Evolutionary conservation across 176 grass and related monocot genomes (phyloP), one percentile per base, ranked within the genome.

Genomic region (Oryza glaberrima): DNA sequence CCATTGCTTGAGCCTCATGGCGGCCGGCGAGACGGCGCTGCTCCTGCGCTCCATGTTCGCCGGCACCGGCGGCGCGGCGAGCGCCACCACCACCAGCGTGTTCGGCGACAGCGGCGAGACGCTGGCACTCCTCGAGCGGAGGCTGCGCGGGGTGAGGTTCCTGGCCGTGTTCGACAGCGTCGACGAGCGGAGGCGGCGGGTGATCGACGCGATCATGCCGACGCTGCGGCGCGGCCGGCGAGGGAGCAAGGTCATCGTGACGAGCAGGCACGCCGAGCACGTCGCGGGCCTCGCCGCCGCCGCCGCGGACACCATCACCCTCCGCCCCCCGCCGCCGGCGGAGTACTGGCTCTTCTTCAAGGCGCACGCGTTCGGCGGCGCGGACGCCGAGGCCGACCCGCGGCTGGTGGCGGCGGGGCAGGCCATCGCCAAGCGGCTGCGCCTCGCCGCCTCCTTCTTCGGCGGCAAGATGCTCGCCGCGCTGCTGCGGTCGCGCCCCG

Each of bases 121-220:
- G 35, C 23, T 45, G 38, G 22, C 36, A 2, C 83, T 85, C 7
- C 75, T 78, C 25, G 66, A 20, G 54, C 69, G 49, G 65, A 7
- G 15, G 36, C 75, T 85, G 22, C 66, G 7, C 25, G 38, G 83
- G 2, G 51, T 63, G 66, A 77, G 36, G 75, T 69, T 85, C 38
- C 36, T 85, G 11, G 75, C 49, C 36, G 83, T 85, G 66, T 85
- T 85, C 23, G 83, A 78, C 83, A 78, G 63, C 49, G 83, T 78
- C 9, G 51, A 85, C 83, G 0, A 1, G 38, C 36, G 51, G 17
- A 58, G 6, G 46, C 70, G 12, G 23, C 74, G 28, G n/a, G 83
- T 77, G 38, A 30, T 85, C 0, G 52, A 85, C 36, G 75, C 40
- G 17, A 85, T 85, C 83, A 79, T 72, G 67, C 75, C 75, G 40